Evolutionary conservation across 169 alveolate genomes (phyloP).

Genomic region (Cryptosporidium xiaoi): DNA sequence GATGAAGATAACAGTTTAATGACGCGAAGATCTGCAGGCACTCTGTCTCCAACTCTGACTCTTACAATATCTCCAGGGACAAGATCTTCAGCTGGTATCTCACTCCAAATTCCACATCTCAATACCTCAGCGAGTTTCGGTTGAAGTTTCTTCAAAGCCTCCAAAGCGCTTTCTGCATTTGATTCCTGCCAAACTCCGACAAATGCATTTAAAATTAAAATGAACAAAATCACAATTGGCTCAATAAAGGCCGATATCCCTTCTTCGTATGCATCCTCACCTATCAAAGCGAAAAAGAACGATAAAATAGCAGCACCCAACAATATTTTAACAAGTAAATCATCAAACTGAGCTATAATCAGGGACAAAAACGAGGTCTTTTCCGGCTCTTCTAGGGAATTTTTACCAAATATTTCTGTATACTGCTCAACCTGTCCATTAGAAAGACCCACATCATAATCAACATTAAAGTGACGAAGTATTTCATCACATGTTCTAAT

Average conservation of each 20-base stretch:
- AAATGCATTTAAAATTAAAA: constrained; percentile 94
- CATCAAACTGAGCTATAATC: constrained; percentile 94
- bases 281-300: constrained; percentile 91
- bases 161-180: constrained; percentile 97
- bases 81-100: constrained; percentile 90
- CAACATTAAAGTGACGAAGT: constrained; percentile 74
- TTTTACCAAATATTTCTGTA: constrained; percentile 82
- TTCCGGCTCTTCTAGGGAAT: constrained; percentile 89
- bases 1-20: constrained; percentile 91
- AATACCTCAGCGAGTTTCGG: constrained; percentile 92
- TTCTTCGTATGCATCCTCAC: constrained; percentile 88
- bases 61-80: constrained; percentile 98
- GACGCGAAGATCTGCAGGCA: constrained; percentile 98
- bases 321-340: constrained; percentile 93
- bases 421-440: constrained; percentile 73
- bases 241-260: constrained; percentile 96
- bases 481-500: constrained; percentile 69
- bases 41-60: constrained; percentile 94
- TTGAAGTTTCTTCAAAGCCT: constrained; percentile 94
- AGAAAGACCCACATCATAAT: constrained; percentile 69
- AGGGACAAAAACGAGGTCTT: constrained; percentile 90
- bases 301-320: constrained; percentile 96
- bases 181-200: constrained; percentile 99
- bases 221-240: constrained; percentile 94
- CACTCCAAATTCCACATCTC: constrained; percentile 93